Base-by-base conservation (phyloP, 2,329 filamentous ascomycete species). In the Chrysoporthe deuterocubensis region DNA sequence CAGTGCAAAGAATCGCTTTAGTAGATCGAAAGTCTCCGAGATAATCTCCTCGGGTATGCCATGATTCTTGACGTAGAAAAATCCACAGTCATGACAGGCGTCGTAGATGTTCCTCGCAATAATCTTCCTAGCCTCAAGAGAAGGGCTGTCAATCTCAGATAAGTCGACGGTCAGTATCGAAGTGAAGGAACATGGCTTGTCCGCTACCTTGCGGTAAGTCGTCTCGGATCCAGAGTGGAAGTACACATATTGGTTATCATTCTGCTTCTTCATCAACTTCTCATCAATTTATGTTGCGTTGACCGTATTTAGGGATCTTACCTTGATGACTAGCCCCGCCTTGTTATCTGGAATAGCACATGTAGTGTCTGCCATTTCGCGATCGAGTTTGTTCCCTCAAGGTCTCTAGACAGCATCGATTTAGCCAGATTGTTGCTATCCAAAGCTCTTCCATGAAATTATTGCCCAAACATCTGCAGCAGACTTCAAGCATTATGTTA, bases 161-260 rank as follows among this genome's bases (percentile, higher is more conserved):
- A 78, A 62, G 68, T 78, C 75, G 62, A 78, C 74, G 4, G 73
- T 76, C 0, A 76, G 77, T 34, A 78, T 78, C 9, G 76, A 74
- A 4, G 72, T 75, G 67, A 77, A 77, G 1, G 71, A 72, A 1
- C 74, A 71, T n/a, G 73, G 69, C n/a, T 67, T 70, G 18, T 73
- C 72, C 4, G 72, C 68, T 16, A 77, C 71, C 59, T 75, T 73
- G 54, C 75, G 73, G 62, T 77, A 77, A 1, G 75, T 76, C 5
- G 73, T 72, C 64, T 76, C 74, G 21, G 74, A 69, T n/a, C 75
- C 75, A 1, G 75, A 76, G 60, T 76, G 75, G 62, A 76, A 77
- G 66, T 76, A 77, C 8, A 76, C 75, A 58, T 76, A 76, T 65
- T 75, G 63, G 40, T 63, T 64, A 11, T 71, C 69, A 66, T 76